Evolutionary conservation across 805 yeast genomes (phyloP).

Genomic region (Barnettozyma salicaria): DNA sequence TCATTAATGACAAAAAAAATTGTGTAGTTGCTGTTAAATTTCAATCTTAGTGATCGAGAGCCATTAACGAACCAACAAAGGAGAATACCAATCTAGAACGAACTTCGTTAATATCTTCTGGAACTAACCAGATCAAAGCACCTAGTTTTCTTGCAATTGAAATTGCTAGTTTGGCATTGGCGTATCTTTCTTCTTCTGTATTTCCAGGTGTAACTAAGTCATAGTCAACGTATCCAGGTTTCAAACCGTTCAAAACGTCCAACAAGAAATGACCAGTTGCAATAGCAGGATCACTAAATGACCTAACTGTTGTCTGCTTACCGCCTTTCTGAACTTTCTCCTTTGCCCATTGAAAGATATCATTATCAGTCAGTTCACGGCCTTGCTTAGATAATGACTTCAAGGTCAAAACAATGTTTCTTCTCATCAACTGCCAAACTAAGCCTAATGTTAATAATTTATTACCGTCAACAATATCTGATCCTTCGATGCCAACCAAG

Average conservation of each 20-base stretch:
- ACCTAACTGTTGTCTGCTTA: constrained; percentile 61
- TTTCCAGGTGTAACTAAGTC: constrained; percentile 77
- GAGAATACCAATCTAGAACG: constrained; percentile 90
- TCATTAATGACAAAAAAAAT: no score
- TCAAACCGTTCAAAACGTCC: constrained; percentile 87
- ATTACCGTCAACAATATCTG: constrained; percentile 93
- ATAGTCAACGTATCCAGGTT: constrained; percentile 97
- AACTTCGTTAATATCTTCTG: constrained; percentile 97
- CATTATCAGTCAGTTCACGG: constrained; percentile 71
- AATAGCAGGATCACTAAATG: constrained; percentile 77
- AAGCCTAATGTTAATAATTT: constrained; percentile 83
- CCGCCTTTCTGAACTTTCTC: constrained; percentile 83
- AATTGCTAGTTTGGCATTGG: constrained; percentile 94
- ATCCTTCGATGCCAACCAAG: constrained; percentile 95
- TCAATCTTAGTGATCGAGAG: constrained; percentile 34
- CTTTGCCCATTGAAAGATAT: constrained; percentile 93
- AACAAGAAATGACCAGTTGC: constrained; percentile 76
- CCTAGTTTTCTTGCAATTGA: constrained; percentile 98
- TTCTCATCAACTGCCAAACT: constrained; percentile 98
- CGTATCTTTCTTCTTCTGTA: constrained; percentile 81
- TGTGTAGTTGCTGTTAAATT: background rate
- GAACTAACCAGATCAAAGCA: constrained; percentile 97
- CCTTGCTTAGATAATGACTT: constrained; percentile 61
- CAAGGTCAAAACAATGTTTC: constrained; percentile 85
- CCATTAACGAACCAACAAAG: constrained; percentile 93